phyloP scores from a whole-genome alignment of 345 rosid species.

The Lumnitzera racemosa region DNA sequence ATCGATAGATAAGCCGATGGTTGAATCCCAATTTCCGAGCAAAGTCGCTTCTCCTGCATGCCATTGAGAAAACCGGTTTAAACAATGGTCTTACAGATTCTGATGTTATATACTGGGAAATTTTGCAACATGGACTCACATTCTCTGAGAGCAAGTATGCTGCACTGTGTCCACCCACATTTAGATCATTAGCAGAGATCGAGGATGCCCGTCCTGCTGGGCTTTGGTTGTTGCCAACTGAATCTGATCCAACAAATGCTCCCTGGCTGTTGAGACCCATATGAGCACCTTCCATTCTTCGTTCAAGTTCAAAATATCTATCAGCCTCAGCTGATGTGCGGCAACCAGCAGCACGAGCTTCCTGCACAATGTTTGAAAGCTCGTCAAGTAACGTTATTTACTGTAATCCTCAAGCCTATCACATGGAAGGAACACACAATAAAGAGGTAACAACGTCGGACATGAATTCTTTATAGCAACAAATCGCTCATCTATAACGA shows the following conservation, averaged over 20 bases:
- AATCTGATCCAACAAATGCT: too few species aligned
- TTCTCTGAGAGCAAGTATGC: constrained; percentile 71
- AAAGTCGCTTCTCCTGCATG: constrained; percentile 83
- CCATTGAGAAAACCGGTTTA: not conserved
- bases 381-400: constrained; percentile 2
- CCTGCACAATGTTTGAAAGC: constrained; percentile 35
- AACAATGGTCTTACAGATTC: too few species aligned
- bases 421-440: not conserved
- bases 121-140: constrained; percentile 32
- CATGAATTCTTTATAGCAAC: too few species aligned
- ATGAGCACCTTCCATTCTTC: constrained; percentile 57
- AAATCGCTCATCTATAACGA: too few species aligned
- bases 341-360: constrained; percentile 88
- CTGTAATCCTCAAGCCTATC: too few species aligned
- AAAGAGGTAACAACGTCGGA: too few species aligned
- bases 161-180: constrained; percentile 45
- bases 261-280: constrained; percentile 5
- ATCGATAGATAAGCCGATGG: constrained; percentile 75
- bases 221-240: constrained; percentile 16
- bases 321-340: constrained; percentile 80
- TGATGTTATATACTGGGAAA: not conserved
- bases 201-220: constrained; percentile 52
- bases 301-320: constrained; percentile 50
- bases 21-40: constrained; percentile 60
- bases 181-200: constrained; percentile 47